Percentiles rank a stretch among this genome's conserved stretches.
Conservation (phyloP, 2,329 filamentous ascomycete genomes). For the Pseudocercospora crystallina region DNA sequence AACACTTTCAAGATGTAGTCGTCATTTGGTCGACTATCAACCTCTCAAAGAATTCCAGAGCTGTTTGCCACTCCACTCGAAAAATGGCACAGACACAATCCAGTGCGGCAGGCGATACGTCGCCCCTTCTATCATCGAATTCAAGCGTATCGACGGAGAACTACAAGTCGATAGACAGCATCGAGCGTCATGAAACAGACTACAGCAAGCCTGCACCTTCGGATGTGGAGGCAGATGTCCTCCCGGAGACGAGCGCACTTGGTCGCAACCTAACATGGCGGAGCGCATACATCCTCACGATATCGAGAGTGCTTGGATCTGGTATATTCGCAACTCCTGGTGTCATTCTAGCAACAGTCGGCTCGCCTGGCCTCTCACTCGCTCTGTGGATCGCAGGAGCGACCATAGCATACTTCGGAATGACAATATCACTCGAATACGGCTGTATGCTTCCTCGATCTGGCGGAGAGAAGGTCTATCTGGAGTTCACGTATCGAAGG, state of each 20-base stretch:
- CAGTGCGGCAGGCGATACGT: conserved; percentile 6
- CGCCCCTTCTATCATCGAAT: conserved; percentile 13
- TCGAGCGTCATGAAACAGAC: conserved; percentile 10
- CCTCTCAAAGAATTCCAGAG: not conserved
- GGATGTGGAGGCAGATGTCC: conserved; percentile 56
- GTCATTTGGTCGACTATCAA: not conserved
- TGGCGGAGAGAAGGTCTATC: conserved; percentile 67
- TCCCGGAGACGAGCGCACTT: conserved; percentile 59
- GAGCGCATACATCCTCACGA: conserved; percentile 59
- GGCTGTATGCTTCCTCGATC: conserved; percentile 70
- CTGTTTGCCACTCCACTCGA: not conserved
- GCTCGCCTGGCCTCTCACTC: conserved; percentile 64
- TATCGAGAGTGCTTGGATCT: conserved; percentile 67
- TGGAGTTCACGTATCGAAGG: conserved; percentile 66
- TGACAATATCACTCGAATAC: conserved; percentile 65
- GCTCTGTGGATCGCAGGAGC: conserved; percentile 64
- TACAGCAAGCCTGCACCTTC: conserved; percentile 15
- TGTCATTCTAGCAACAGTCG: conserved; percentile 64
- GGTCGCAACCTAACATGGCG: conserved; percentile 63
- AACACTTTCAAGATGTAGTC: conserved; percentile 4
- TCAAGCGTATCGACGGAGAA: conserved; percentile 1
- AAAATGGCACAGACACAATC: conserved; percentile 2
- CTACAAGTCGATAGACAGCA: conserved; percentile 13
- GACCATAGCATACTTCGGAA: conserved; percentile 52
- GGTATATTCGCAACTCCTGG: conserved; percentile 73